Evolutionary conservation across 192 early-diverging fungal genomes (phyloP).

Genomic region (Phycomyces blakesleeanus): DNA sequence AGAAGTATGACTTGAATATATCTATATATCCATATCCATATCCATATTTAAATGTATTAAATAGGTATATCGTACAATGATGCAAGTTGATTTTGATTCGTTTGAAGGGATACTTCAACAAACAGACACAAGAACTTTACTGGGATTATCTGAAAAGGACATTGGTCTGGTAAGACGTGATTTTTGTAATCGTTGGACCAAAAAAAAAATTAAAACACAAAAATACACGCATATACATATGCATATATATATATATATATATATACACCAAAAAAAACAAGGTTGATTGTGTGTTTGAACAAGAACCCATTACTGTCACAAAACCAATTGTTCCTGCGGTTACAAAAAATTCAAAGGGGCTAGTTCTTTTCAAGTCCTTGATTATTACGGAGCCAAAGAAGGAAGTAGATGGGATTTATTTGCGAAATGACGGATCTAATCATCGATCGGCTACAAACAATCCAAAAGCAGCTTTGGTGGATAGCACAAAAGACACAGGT

Average conservation of each 20-base stretch:
- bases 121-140: slow-evolving; percentile 9
- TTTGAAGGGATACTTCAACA: slow-evolving; percentile 8
- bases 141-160: slow-evolving; percentile 8
- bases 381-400: slow-evolving; percentile 1
- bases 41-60: background rate
- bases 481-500: background rate
- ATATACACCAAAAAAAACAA: background rate
- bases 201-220: too few relatives aligned
- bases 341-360: slow-evolving; percentile 22
- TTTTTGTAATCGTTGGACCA: too few relatives aligned
- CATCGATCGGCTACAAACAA: background rate
- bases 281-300: slow-evolving; percentile 4
- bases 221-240: too few relatives aligned
- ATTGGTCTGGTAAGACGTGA: slow-evolving; percentile 15
- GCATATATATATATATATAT: background rate
- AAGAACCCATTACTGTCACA: slow-evolving; percentile 9
- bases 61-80: slow-evolving; percentile 17
- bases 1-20: too few relatives aligned
- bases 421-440: slow-evolving; percentile 28
- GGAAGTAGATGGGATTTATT: slow-evolving; percentile 25
- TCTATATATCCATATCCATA: too few relatives aligned
- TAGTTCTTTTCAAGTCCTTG: slow-evolving; percentile 25
- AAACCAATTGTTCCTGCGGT: slow-evolving; percentile 32
- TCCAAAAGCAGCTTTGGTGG: background rate
- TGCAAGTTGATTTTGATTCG: slow-evolving; percentile 20